Evolutionary conservation across 2,329 filamentous ascomycete genomes (phyloP).

Genomic region (Achaetomium macrosporum): DNA sequence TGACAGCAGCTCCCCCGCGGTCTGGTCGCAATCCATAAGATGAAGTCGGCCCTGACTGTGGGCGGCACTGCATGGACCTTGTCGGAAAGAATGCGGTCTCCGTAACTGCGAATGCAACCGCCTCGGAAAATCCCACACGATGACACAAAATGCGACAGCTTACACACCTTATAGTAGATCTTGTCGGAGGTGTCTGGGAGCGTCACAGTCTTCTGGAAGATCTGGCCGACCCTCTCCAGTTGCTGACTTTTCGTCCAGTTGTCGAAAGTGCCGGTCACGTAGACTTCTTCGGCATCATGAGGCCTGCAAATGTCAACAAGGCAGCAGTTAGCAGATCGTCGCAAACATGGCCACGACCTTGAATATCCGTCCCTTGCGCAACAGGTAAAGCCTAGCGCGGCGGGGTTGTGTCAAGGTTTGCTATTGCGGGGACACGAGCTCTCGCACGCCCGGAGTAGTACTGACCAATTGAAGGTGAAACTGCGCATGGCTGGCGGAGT

Average conservation of each 20-base stretch:
- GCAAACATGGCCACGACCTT: constrained; percentile 20
- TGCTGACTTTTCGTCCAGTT: constrained; percentile 84
- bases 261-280: constrained; percentile 94
- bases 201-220: constrained; percentile 76
- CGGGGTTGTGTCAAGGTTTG: constrained; percentile 9
- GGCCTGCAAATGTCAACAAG: constrained; percentile 53
- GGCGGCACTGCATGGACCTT: too few relatives aligned
- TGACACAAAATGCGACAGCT: constrained; percentile 4
- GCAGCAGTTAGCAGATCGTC: constrained; percentile 18
- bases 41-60: too few relatives aligned
- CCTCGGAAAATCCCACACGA: background rate
- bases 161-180: constrained; percentile 86
- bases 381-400: constrained; percentile 8
- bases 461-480: constrained; percentile 67
- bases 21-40: background rate
- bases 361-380: constrained; percentile 17
- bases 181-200: constrained; percentile 63
- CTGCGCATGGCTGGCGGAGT: constrained; percentile 47
- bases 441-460: constrained; percentile 16
- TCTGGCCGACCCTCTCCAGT: constrained; percentile 67
- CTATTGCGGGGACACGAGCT: background rate
- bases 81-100: too few relatives aligned
- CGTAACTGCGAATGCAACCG: too few relatives aligned
- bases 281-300: constrained; percentile 77
- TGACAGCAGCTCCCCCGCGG: background rate